Base-by-base conservation (phyloP, 2,329 filamentous ascomycete genomes). In the Xylaria sp. region DNA sequence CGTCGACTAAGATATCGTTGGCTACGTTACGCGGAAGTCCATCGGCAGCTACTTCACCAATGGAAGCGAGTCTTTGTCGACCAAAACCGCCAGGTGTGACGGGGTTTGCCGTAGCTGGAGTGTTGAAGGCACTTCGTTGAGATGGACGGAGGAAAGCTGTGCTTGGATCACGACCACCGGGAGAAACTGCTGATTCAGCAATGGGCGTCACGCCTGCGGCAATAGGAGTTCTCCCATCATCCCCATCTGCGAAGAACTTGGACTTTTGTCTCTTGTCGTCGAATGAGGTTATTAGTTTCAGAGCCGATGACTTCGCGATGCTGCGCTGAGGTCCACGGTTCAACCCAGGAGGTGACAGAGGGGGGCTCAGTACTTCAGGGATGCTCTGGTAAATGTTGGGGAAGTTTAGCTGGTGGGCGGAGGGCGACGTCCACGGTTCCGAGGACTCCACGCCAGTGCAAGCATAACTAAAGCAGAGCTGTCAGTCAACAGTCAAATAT, bases 221-320 rank as follows among this genome's bases (percentile, higher is more conserved):
- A 71, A 94, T 91, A 0, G 94, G 94, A 0, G 94, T 97, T 71
- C 83, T 83, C 9, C 86, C 86, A 39, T 84, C 86, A 56, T 89
- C 87, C 5, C 78, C 81, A 44, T 81, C 77, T 0, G 83, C 81
- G 72, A 90, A 88, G 79, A 92, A 89, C 78, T 88, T 89, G 60
- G 89, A 87, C 68, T 90, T 89, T 25, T 83, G 82, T 4, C 81
- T 81, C 51, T 84, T 83, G 54, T 89, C 87, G 7, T 89, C 91
- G 74, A 99, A 98, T 0, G 92, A 90, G 0, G 96, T 98, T 73
- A 98, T 96, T 1, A 98, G 86, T 78, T 96, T 97, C 67, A 98
- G 83, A 0, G 95, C 89, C 10, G 93, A 92, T 31, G 91, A 90
- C 81, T 96, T 96, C 13, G 90, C 89, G 58, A 93, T 88, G 80